Evolutionary conservation across 352 stramenopile species (phyloP).

Genomic region (Globisporangium parvum): DNA sequence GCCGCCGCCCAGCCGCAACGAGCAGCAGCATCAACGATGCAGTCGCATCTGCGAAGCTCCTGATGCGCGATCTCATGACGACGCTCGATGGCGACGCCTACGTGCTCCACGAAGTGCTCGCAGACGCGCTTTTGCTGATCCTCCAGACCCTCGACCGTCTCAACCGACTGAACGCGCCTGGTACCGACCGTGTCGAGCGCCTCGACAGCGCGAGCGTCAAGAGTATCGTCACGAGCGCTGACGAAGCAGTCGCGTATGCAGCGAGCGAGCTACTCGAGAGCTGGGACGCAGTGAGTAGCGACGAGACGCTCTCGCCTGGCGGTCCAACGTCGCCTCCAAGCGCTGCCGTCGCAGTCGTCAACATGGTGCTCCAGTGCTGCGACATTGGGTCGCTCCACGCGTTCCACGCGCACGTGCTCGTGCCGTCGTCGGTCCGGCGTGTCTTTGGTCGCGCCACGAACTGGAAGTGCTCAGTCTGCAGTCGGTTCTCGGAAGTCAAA

Average conservation of each 20-base stretch:
- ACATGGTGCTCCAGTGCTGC: constrained; percentile 26
- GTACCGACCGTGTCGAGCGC: too few relatives aligned
- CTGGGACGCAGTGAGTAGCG: constrained; percentile 20
- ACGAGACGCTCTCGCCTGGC: not conserved
- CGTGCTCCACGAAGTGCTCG: constrained; percentile 7
- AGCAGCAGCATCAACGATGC: not conserved
- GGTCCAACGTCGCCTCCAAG: not conserved
- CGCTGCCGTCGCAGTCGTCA: constrained; percentile 27
- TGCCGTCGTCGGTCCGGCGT: constrained; percentile 23
- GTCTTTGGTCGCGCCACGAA: constrained; percentile 24
- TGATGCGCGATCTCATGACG: constrained; percentile 1
- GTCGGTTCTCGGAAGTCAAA: constrained; percentile 19
- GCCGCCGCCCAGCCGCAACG: not conserved
- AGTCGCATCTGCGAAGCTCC: constrained; percentile 2
- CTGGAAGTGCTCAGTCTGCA: constrained; percentile 38
- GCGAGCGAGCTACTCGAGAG: constrained; percentile 22
- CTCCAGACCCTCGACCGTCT: constrained; percentile 17
- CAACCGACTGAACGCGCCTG: constrained; percentile 2
- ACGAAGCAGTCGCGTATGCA: constrained; percentile 23
- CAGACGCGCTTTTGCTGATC: constrained; percentile 12
- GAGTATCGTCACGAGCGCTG: constrained; percentile 8
- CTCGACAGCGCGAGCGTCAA: not conserved
- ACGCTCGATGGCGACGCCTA: not conserved
- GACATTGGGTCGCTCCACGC: constrained; percentile 23
- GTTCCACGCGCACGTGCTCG: constrained; percentile 35